Percentiles rank a stretch among this genome's conserved stretches.
These are phyloP conservation scores for Dryas drummondii DNA, from an alignment of 306 rosid genomes.

Conservation along the genomic window DNA sequence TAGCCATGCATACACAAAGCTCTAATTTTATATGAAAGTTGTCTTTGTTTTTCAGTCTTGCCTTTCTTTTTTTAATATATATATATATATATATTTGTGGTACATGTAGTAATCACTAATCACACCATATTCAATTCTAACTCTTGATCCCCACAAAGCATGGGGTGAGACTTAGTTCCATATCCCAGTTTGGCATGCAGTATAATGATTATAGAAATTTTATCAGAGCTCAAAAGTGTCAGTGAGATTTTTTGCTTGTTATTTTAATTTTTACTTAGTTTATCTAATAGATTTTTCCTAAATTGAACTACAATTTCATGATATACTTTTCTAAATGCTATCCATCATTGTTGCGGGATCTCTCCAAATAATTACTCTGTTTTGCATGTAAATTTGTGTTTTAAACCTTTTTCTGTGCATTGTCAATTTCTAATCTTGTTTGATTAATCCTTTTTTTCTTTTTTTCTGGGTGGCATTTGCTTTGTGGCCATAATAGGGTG, in stretches of 20 bases:
- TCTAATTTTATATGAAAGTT: too few species aligned
- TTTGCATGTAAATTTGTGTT: not conserved
- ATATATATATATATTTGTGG: not conserved
- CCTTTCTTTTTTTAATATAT: not conserved
- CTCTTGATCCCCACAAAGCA: not conserved
- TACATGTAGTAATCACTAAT: not conserved
- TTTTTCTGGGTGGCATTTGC: not conserved
- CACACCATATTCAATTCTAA: not conserved
- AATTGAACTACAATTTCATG: not conserved
- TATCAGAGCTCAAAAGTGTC: not conserved
- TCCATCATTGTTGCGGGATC: not conserved
- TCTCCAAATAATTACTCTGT: not conserved
- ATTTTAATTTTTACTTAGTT: not conserved
- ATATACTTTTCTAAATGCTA: not conserved
- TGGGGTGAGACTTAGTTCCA: not conserved
- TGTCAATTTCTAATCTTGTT: not conserved
- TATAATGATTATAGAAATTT: not conserved
- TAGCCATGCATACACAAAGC: not conserved
- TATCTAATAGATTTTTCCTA: not conserved
- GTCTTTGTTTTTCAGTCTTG: not conserved
- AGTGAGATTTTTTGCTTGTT: not conserved
- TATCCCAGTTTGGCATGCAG: not conserved
- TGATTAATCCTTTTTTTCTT: not conserved
- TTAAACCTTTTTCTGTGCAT: not conserved
- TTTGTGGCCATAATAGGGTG: slow-evolving; percentile 38